Evolutionary conservation across 768 basidiomycete genomes (phyloP).

Genomic region (Lepiota brunneoincarnata): DNA sequence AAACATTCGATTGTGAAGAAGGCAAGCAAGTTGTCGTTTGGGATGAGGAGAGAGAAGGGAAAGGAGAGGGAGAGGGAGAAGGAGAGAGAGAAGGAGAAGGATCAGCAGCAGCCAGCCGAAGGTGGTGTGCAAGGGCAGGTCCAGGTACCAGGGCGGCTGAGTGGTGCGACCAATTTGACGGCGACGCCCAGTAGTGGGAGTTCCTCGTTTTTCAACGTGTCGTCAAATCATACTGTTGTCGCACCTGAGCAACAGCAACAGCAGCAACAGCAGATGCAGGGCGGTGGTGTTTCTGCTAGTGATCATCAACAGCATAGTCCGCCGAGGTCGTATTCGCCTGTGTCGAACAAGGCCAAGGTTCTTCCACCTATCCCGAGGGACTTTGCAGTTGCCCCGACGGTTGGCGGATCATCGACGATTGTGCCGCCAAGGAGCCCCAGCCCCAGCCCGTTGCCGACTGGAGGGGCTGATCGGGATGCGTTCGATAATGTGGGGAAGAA

Average conservation of each 20-base stretch:
- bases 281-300: slow-evolving; percentile 20
- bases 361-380: slow-evolving; percentile 83
- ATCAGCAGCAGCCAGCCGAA: neutral
- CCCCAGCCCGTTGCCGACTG: slow-evolving; percentile 57
- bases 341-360: slow-evolving; percentile 54
- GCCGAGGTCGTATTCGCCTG: slow-evolving; percentile 35
- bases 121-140: slow-evolving; percentile 28
- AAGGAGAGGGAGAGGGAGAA: slow-evolving; percentile 45
- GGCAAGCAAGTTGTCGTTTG: slow-evolving; percentile 77
- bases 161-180: slow-evolving; percentile 47
- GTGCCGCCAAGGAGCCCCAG: slow-evolving; percentile 39
- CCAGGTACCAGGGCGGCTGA: slow-evolving; percentile 31
- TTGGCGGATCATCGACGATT: slow-evolving; percentile 23
- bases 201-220: slow-evolving; percentile 84
- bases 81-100: slow-evolving; percentile 40
- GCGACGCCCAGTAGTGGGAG: slow-evolving; percentile 75
- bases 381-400: slow-evolving; percentile 30
- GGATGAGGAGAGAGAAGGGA: slow-evolving; percentile 53
- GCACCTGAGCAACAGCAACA: slow-evolving; percentile 16
- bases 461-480: slow-evolving; percentile 62
- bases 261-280: slow-evolving; percentile 7
- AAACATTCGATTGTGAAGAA: slow-evolving; percentile 66
- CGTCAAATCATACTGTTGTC: slow-evolving; percentile 44
- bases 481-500: slow-evolving; percentile 76
- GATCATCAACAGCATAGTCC: slow-evolving; percentile 27